Evolutionary conservation across 345 rosid genomes (phyloP), one percentile per base, ranked within the genome.

Genomic region (Murraya paniculata): DNA sequence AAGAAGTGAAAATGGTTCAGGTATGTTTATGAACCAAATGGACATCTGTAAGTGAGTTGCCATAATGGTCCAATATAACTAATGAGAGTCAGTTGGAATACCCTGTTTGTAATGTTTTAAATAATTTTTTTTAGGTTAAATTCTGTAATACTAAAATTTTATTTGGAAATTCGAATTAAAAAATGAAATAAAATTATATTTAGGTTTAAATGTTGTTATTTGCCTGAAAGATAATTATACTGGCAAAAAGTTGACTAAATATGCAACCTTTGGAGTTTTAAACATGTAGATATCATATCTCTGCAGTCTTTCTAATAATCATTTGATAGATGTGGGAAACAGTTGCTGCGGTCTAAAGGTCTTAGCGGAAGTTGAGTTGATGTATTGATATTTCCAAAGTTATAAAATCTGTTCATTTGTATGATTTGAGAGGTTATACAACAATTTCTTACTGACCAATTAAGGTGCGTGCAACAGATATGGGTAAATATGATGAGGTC

Each of bases 1-100:
- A 91, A 76, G 94, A 93, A 87, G 93, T 90, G 73, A 89, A 86
- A 84, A 90, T 94, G 95, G 89, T 94, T 71, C 98, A 90, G 94
- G 98, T 95, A 85, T 18, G 38, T 27, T 19, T n/a, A 24, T 68
- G 35, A 73, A 28, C 35, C 55, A 56, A 6, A 24, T 22, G 22
- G 58, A 35, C 28, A 22, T 36, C 25, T 65, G 22, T 24, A 38
- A 35, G 21, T 11, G 14, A 10, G 22, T 50, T 8, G 38, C 11
- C 61, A 21, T 36, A 56, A 45, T 5, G 27, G 61, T 33, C 58
- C 53, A 1, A 39, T 39, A 55, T 11, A 24, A 68, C 33, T 24
- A 30, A 10, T 59, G 9, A 7, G 31, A 18, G 19, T 74, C 27
- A 39, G 55, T 76, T n/a, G 11, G 50, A 36, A 58, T 35, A 41